Base-by-base conservation (phyloP, 2,329 filamentous ascomycete species). In the Talaromyces marneffei region DNA sequence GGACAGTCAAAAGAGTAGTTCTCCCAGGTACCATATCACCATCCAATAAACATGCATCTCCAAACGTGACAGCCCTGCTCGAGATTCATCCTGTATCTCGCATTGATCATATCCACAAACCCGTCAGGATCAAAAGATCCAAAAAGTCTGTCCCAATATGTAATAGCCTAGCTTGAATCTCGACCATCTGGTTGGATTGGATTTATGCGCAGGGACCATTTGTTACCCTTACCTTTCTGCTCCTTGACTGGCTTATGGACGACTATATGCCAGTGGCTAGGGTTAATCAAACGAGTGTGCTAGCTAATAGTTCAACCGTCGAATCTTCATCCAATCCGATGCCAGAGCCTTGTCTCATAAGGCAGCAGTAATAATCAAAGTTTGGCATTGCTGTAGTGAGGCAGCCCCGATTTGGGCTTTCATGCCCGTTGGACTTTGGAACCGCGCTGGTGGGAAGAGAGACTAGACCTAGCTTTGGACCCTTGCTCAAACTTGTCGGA, bases 341-440 rank as follows among this genome's bases (percentile, higher is more conserved):
- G n/a, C n/a, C 10, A 52, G 27, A 33, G 2, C 2, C n/a, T n/a
- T 9, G 29, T 52, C n/a, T 52, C n/a, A 52, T 52, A 52, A 52
- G 48, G 48, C 48, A 52, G 48, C 48, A 52, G 46, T 50, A 50
- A 50, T 33, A 35, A 16, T 5, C 12, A 31, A 31, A 33, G 14
- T 52, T 35, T 33, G 14, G 44, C 29, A 52, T 52, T 52, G 48
- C 48, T 52, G 48, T 33, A 52, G 48, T 52, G 48, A 52, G 48
- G 48, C 48, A 20, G 35, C 27, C 27, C 9, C 46, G 46, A 52
- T 20, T 33, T 52, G 48, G 48, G 48, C 48, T 27, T 35, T 52
- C 29, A 52, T 33, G 25, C 44, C 25, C 44, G 29, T 52, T 52
- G 48, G 29, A 14, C 10, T 23, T 52, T 31, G 27, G 48, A 52